Conservation (phyloP, 768 basidiomycete species). For the Rhodotorula kratochvilovae region DNA sequence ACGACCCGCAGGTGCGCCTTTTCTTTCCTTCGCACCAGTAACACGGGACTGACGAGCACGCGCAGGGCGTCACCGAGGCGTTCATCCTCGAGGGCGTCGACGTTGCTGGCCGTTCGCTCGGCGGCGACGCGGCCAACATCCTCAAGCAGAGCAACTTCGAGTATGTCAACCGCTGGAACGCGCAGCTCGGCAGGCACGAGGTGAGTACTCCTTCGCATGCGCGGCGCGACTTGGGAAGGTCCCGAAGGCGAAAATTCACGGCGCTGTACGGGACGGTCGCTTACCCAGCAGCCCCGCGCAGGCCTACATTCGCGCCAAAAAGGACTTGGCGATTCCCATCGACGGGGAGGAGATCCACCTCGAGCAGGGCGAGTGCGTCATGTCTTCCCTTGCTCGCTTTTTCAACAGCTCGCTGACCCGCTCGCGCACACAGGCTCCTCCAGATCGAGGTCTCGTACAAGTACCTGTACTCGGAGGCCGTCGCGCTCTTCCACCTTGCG, state of each 20-base stretch:
- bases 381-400: background rate
- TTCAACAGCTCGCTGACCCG: background rate
- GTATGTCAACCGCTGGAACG: slow-evolving; percentile 42
- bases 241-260: too few relatives aligned
- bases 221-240: background rate
- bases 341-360: slow-evolving; percentile 54
- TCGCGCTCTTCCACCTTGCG: slow-evolving; percentile 64
- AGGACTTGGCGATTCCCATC: slow-evolving; percentile 57
- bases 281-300: background rate
- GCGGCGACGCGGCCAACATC: slow-evolving; percentile 8
- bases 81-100: slow-evolving; percentile 44
- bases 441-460: slow-evolving; percentile 85
- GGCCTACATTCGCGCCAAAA: slow-evolving; percentile 41
- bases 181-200: slow-evolving; percentile 40
- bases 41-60: background rate
- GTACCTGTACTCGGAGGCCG: slow-evolving; percentile 73
- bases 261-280: background rate
- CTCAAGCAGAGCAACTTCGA: slow-evolving; percentile 35
- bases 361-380: slow-evolving; percentile 61
- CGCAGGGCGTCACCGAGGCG: slow-evolving; percentile 42
- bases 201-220: background rate
- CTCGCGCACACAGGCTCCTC: slow-evolving; percentile 46
- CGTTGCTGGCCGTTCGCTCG: slow-evolving; percentile 33
- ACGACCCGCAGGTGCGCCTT: slow-evolving; percentile 59
- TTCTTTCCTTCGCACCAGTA: slow-evolving; percentile 53